phyloP scores from a whole-genome alignment of 306 rosid species.

The Prunus kanzakura region DNA sequence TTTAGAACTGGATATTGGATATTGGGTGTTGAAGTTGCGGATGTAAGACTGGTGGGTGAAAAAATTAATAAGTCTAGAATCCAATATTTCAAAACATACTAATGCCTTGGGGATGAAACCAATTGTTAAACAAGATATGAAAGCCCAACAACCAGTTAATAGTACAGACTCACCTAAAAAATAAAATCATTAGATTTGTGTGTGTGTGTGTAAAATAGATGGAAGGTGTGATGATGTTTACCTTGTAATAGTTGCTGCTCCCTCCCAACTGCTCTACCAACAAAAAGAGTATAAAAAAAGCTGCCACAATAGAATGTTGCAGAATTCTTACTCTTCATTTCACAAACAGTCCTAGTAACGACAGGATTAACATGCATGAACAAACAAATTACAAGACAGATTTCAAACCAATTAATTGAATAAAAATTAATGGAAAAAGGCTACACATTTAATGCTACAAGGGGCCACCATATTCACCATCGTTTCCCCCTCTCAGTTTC shows the following conservation, averaged over 20 bases:
- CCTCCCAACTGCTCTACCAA: background rate
- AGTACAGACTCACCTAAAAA: background rate
- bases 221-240: background rate
- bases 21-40: background rate
- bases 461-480: too few relatives aligned
- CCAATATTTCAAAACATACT: background rate
- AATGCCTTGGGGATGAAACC: background rate
- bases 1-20: background rate
- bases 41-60: background rate
- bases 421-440: background rate
- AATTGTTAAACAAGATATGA: background rate
- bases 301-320: background rate
- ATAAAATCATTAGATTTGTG: too few relatives aligned
- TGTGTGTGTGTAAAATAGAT: background rate
- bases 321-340: background rate
- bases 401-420: background rate
- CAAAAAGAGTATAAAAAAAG: background rate
- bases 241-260: background rate
- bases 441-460: background rate
- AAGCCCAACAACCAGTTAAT: background rate
- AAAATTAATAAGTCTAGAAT: background rate
- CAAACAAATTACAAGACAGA: background rate
- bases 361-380: background rate
- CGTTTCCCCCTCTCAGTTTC: too few relatives aligned
- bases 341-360: background rate